Percentiles rank a stretch among this genome's conserved stretches.
These are phyloP conservation scores for Botrytis squamosa DNA, from an alignment of 2,329 filamentous ascomycete genomes.

Conservation along the genomic window DNA sequence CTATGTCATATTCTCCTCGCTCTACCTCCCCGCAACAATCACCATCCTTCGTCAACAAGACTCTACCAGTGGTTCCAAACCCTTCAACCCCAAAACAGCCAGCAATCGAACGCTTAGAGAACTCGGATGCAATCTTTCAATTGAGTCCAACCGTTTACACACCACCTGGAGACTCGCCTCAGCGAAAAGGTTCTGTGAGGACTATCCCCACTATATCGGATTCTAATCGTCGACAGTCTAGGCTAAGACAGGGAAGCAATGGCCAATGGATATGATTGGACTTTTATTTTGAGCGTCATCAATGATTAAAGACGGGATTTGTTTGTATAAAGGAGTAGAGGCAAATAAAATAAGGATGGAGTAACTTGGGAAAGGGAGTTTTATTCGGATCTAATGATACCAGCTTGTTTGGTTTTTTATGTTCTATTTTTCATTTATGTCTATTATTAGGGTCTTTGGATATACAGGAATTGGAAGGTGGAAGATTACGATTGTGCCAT, in stretches of 20 bases:
- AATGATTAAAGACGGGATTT: background rate
- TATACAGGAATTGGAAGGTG: background rate
- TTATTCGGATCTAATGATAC: conserved; percentile 1
- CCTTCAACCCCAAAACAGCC: conserved; percentile 7
- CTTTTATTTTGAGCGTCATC: background rate
- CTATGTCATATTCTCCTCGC: background rate
- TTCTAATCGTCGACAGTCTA: background rate
- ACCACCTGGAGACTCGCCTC: conserved; percentile 19
- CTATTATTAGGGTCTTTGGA: background rate
- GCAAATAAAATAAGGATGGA: background rate
- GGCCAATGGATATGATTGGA: background rate
- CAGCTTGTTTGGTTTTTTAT: background rate
- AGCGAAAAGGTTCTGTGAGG: conserved; percentile 18
- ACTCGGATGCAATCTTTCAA: conserved; percentile 28
- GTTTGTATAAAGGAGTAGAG: background rate
- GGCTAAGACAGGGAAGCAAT: background rate
- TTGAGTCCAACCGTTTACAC: conserved; percentile 54
- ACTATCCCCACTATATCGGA: background rate
- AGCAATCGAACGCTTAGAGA: conserved; percentile 38
- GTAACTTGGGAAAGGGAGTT: background rate
- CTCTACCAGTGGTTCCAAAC: conserved; percentile 29
- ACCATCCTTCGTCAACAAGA: conserved; percentile 26
- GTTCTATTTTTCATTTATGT: background rate
- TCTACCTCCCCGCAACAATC: background rate
- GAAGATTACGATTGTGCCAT: background rate